Evolutionary conservation across 1,139 yeast genomes (phyloP).

Genomic region (Scheffersomyces insectosa): DNA sequence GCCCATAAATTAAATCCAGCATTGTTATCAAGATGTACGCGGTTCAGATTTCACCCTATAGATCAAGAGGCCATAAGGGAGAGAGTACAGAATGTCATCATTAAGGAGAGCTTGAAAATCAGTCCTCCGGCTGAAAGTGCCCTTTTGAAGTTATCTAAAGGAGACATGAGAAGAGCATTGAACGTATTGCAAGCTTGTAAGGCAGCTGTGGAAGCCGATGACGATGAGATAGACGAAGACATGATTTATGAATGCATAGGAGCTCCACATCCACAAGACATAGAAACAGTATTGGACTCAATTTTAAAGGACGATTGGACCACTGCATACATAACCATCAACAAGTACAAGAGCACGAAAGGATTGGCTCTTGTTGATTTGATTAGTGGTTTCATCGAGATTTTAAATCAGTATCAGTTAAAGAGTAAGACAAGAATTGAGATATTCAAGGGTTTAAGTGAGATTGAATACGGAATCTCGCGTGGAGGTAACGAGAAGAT

Average conservation of each 20-base stretch:
- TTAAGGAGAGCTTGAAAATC: slow-evolving; percentile 63
- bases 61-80: slow-evolving; percentile 63
- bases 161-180: slow-evolving; percentile 95
- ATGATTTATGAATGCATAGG: slow-evolving; percentile 95
- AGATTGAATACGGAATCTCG: slow-evolving; percentile 86
- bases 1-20: slow-evolving; percentile 97
- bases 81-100: slow-evolving; percentile 68
- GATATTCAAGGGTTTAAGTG: slow-evolving; percentile 71
- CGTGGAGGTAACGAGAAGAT: slow-evolving; percentile 91
- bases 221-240: slow-evolving; percentile 58
- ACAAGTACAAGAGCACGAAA: slow-evolving; percentile 60
- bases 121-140: slow-evolving; percentile 62
- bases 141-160: slow-evolving; percentile 69
- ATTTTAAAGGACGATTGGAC: slow-evolving; percentile 89
- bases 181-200: slow-evolving; percentile 94
- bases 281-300: slow-evolving; percentile 71
- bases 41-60: slow-evolving; percentile 90
- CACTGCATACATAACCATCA: slow-evolving; percentile 67
- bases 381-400: slow-evolving; percentile 71
- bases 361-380: slow-evolving; percentile 92
- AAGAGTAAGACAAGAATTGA: slow-evolving; percentile 60
- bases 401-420: slow-evolving; percentile 67
- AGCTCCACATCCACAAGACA: slow-evolving; percentile 87
- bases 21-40: slow-evolving; percentile 86
- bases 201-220: slow-evolving; percentile 59